Conservation (phyloP, 176 grass and related monocot genomes). For the Metroxylon sagu region DNA sequence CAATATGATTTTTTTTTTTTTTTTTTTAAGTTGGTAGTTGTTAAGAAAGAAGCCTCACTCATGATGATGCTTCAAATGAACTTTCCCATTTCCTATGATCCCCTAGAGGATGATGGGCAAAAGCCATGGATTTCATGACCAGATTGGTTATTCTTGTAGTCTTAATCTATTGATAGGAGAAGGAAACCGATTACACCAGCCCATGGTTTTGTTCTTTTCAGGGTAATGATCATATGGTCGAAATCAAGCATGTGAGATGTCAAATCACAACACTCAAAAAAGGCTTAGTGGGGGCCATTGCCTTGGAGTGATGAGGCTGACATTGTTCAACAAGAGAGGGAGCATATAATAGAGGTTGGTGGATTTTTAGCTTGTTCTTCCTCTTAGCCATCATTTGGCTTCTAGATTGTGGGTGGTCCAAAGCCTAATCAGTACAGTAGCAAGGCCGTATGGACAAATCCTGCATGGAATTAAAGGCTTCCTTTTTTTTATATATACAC, state of each 20-base stretch:
- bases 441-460: constrained; percentile 14
- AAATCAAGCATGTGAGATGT: background rate
- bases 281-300: background rate
- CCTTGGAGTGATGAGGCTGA: too few relatives aligned
- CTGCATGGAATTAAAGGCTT: background rate
- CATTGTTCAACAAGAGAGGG: background rate
- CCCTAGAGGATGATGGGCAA: too few relatives aligned
- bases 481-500: too few relatives aligned
- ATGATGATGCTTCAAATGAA: constrained; percentile 43
- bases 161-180: constrained; percentile 34
- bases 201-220: constrained; percentile 19
- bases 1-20: constrained; percentile 8
- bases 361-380: constrained; percentile 22
- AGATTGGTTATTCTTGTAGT: too few relatives aligned
- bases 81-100: background rate
- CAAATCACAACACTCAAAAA: background rate
- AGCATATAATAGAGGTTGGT: constrained; percentile 14
- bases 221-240: constrained; percentile 30
- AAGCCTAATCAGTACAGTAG: constrained; percentile 17
- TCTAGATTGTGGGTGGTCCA: constrained; percentile 17
- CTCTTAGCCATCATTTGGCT: constrained; percentile 10
- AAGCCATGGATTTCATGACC: too few relatives aligned
- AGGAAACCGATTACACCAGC: background rate
- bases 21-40: constrained; percentile 24
- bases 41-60: constrained; percentile 24